These are phyloP conservation scores for Crassisporium funariophilum DNA, from an alignment of 768 basidiomycete species.

Conservation along the genomic window DNA sequence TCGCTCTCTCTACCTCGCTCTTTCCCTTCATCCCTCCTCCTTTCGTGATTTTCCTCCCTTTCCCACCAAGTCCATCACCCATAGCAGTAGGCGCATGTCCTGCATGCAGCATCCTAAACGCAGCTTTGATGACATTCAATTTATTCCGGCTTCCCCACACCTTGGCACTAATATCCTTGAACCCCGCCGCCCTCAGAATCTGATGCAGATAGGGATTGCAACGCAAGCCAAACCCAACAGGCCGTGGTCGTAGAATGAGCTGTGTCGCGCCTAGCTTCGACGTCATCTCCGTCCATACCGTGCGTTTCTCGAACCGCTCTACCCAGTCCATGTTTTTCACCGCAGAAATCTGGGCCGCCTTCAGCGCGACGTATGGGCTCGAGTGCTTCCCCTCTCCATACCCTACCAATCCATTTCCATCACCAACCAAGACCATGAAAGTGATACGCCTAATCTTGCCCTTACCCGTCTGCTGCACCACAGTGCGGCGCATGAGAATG, in stretches of 20 bases:
- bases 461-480: slow-evolving; percentile 91
- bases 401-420: slow-evolving; percentile 83
- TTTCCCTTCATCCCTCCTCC: slow-evolving; percentile 71
- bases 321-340: slow-evolving; percentile 91
- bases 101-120: slow-evolving; percentile 80
- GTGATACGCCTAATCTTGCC: slow-evolving; percentile 77
- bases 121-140: slow-evolving; percentile 83
- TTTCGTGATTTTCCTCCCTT: slow-evolving; percentile 69
- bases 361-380: slow-evolving; percentile 54
- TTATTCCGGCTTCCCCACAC: slow-evolving; percentile 92
- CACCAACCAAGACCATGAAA: slow-evolving; percentile 72
- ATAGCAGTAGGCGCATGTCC: slow-evolving; percentile 79
- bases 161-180: slow-evolving; percentile 94
- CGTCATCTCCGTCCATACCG: slow-evolving; percentile 90
- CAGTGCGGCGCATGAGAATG: slow-evolving; percentile 53
- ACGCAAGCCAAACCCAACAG: slow-evolving; percentile 89
- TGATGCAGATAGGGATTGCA: slow-evolving; percentile 90
- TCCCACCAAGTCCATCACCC: slow-evolving; percentile 82
- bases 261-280: slow-evolving; percentile 84
- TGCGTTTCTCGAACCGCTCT: slow-evolving; percentile 90
- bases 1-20: slow-evolving; percentile 75
- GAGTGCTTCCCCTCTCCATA: slow-evolving; percentile 79
- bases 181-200: slow-evolving; percentile 89
- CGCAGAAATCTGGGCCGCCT: slow-evolving; percentile 60
- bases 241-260: slow-evolving; percentile 78